Conservation (phyloP, 768 basidiomycete species). For the Termitomyces sp. region DNA sequence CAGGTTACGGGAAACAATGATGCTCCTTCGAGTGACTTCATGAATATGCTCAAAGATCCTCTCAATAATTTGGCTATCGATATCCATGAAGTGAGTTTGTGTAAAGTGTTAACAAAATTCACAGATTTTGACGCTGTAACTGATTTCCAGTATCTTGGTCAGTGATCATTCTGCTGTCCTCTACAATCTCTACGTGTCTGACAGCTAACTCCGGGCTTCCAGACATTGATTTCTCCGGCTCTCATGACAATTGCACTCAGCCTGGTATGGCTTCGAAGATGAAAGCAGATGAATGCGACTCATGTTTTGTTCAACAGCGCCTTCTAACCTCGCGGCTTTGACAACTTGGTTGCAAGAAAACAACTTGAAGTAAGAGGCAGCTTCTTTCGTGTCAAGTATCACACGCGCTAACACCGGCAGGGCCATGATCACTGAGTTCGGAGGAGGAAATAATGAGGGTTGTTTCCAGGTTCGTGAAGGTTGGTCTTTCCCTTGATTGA, state of each 20-base stretch:
- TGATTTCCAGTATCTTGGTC: slow-evolving; percentile 6
- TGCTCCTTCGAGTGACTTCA: slow-evolving; percentile 40
- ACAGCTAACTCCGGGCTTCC: not conserved
- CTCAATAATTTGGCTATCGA: slow-evolving; percentile 43
- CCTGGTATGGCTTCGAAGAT: slow-evolving; percentile 28
- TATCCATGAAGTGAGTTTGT: slow-evolving; percentile 37
- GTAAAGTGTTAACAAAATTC: not conserved
- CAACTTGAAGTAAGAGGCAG: slow-evolving; percentile 34
- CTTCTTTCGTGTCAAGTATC: not conserved
- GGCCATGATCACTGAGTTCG: slow-evolving; percentile 45
- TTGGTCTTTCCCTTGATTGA: not conserved
- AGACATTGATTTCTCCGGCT: slow-evolving; percentile 44
- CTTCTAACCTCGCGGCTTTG: slow-evolving; percentile 39
- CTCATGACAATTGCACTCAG: slow-evolving; percentile 41
- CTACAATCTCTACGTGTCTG: not conserved
- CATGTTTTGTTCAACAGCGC: slow-evolving; percentile 19
- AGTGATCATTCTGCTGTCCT: not conserved
- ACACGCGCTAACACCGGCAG: slow-evolving; percentile 20
- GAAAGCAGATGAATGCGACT: not conserved
- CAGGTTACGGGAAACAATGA: slow-evolving; percentile 32
- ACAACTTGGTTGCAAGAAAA: slow-evolving; percentile 43
- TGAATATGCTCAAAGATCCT: slow-evolving; percentile 41
- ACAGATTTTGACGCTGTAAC: not conserved
- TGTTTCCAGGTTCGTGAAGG: slow-evolving; percentile 34
- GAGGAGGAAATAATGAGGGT: slow-evolving; percentile 41